Base-by-base conservation (phyloP, 768 basidiomycete genomes). In the Dictyophora rubrovolvata region DNA sequence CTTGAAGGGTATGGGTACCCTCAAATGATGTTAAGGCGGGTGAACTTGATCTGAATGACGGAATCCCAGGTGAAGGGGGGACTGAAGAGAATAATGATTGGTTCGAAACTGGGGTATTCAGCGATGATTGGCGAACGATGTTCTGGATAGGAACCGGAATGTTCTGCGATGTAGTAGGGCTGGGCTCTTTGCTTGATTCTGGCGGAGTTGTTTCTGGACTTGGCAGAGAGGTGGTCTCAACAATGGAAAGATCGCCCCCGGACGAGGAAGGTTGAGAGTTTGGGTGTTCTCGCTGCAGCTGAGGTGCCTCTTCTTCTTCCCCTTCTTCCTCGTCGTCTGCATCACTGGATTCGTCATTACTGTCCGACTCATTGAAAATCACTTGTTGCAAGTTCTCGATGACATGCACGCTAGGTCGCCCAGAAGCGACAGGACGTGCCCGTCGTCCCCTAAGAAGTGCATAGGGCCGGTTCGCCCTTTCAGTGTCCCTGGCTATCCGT, bases 341-440 rank as follows among this genome's bases (percentile, higher is more conserved):
- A 22, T 76, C 77, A 28, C 70, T 77, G 20, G 72, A 75, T 12
- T 70, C 71, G n/a, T 72, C 74, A 2, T 84, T 85, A 60, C 76
- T 77, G 54, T 89, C 87, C 20, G 85, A 85, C 63, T 89, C 83
- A 65, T 91, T 89, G 54, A 79, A 79, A 67, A 96, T 89, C 1
- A 89, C 94, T 65, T 96, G 93, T 67, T 88, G 86, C 65, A 96
- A 81, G 66, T 90, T 93, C 55, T 89, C 86, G 22, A 96, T 78
- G 34, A 96, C 80, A 67, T 93, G 85, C 0, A 95, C 90, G 65
- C 85, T 92, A 16, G 91, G 93, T 49, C 85, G 82, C 16, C 93
- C 87, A 22, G 86, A 86, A 18, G 89, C 88, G 14, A 98, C 91
- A 12, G 96, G 95, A 34, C 95, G 86, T 18, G 91, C 89, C 49